Conservation (phyloP, 495 filamentous ascomycete species). For the Penicillium simplicissimum region DNA sequence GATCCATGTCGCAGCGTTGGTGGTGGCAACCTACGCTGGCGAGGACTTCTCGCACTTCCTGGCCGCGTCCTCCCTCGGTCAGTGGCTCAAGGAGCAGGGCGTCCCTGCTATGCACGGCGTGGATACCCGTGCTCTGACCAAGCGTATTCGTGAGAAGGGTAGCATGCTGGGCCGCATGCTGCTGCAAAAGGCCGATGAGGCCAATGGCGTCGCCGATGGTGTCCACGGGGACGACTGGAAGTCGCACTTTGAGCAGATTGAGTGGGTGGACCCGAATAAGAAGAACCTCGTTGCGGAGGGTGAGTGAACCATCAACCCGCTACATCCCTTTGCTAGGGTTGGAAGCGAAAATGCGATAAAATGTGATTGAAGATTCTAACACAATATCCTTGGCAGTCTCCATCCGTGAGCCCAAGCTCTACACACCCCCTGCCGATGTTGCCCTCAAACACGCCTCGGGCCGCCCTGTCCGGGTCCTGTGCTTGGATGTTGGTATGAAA, state of each 20-base stretch:
- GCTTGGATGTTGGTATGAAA: conserved; percentile 95
- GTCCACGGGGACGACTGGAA: conserved; percentile 56
- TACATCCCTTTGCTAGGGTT: not conserved
- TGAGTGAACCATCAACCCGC: conserved; percentile 49
- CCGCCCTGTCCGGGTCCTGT: conserved; percentile 79
- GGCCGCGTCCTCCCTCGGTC: conserved; percentile 81
- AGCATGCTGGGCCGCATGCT: conserved; percentile 95
- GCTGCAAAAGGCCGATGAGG: conserved; percentile 58
- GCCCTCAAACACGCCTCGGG: conserved; percentile 84
- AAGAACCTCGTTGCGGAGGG: conserved; percentile 93
- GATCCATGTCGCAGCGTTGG: conserved; percentile 89
- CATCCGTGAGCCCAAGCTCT: conserved; percentile 76
- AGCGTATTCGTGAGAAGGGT: conserved; percentile 87
- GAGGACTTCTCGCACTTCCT: conserved; percentile 95
- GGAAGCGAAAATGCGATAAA: not conserved
- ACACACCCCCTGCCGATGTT: conserved; percentile 63
- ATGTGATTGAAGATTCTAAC: conserved; percentile 3
- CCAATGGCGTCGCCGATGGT: conserved; percentile 50
- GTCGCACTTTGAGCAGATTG: conserved; percentile 68
- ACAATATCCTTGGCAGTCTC: conserved; percentile 62
- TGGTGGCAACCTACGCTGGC: conserved; percentile 86
- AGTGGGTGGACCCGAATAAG: conserved; percentile 89
- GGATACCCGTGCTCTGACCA: conserved; percentile 91
- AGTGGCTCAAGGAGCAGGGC: conserved; percentile 94
- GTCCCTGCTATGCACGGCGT: conserved; percentile 96